Evolutionary conservation across 805 yeast species (phyloP).

Genomic region (Priceomyces melissophilus): DNA sequence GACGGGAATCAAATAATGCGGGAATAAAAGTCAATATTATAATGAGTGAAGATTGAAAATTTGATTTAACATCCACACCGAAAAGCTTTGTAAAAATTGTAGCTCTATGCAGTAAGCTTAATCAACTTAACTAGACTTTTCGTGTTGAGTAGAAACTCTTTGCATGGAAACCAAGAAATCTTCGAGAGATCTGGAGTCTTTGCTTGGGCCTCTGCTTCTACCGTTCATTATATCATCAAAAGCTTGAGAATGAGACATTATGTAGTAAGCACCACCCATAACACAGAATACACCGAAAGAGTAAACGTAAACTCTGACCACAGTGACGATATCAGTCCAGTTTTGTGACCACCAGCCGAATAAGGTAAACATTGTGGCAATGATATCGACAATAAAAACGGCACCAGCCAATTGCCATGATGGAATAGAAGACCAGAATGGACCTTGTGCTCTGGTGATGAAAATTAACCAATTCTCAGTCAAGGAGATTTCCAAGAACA

Average conservation of each 20-base stretch:
- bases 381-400: slow-evolving; percentile 81
- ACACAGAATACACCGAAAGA: slow-evolving; percentile 96
- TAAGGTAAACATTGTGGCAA: slow-evolving; percentile 87
- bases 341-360: slow-evolving; percentile 98
- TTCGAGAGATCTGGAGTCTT: slow-evolving; percentile 67
- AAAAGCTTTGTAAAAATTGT: neutral
- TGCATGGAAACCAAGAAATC: slow-evolving; percentile 84
- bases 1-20: slow-evolving; percentile 14
- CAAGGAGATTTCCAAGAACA: slow-evolving; percentile 89
- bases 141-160: slow-evolving; percentile 88
- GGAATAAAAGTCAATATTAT: slow-evolving; percentile 11
- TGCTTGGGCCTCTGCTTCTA: slow-evolving; percentile 51
- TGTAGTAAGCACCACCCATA: slow-evolving; percentile 94
- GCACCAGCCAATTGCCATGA: slow-evolving; percentile 98
- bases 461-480: slow-evolving; percentile 97
- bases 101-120: slow-evolving; percentile 3
- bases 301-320: slow-evolving; percentile 92
- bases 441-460: slow-evolving; percentile 96
- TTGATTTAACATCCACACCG: neutral
- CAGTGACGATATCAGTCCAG: slow-evolving; percentile 95
- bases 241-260: slow-evolving; percentile 78
- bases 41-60: neutral
- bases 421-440: slow-evolving; percentile 96
- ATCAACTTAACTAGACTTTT: slow-evolving; percentile 58
- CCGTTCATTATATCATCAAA: slow-evolving; percentile 86